A percentile compares a stretch with the other conserved stretches of the same genome.
Conservation (phyloP, 345 rosid genomes). For the Euphorbia lathyris region DNA sequence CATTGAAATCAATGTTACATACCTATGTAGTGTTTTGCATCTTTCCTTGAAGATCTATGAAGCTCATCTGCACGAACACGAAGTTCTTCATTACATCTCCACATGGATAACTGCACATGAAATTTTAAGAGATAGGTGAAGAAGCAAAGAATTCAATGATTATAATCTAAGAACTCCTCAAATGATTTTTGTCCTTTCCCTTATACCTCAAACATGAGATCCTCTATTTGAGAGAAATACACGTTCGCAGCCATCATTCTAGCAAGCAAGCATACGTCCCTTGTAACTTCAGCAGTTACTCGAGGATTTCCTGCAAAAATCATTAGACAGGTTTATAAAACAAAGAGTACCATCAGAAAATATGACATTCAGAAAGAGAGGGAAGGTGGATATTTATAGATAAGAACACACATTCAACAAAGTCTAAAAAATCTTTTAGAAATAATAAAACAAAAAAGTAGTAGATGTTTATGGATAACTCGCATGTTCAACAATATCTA, state of each 20-base stretch:
- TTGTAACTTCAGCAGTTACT: slow-evolving; percentile 98
- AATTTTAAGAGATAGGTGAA: not conserved
- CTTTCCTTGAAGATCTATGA: slow-evolving; percentile 72
- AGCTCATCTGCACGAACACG: slow-evolving; percentile 70
- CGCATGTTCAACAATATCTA: not conserved
- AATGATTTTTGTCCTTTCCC: not conserved
- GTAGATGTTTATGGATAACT: not conserved
- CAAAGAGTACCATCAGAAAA: not conserved
- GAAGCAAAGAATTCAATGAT: not conserved
- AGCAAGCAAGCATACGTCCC: slow-evolving; percentile 97
- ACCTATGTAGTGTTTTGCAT: slow-evolving; percentile 99
- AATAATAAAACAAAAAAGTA: too few relatives aligned
- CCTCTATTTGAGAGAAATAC: slow-evolving; percentile 89
- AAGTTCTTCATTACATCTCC: slow-evolving; percentile 98
- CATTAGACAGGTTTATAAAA: slow-evolving; percentile 9
- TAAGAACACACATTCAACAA: not conserved
- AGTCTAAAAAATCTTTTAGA: not conserved
- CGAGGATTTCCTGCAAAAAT: slow-evolving; percentile 77
- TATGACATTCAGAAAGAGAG: not conserved
- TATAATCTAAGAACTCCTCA: not conserved
- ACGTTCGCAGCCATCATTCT: slow-evolving; percentile 99
- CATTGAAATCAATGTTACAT: slow-evolving; percentile 7
- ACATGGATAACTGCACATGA: slow-evolving; percentile 82
- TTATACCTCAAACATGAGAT: slow-evolving; percentile 92
- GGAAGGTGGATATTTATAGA: not conserved